Evolutionary conservation across 1,284 basidiomycete species (phyloP).

Genomic region (Prillingera fragicola): DNA sequence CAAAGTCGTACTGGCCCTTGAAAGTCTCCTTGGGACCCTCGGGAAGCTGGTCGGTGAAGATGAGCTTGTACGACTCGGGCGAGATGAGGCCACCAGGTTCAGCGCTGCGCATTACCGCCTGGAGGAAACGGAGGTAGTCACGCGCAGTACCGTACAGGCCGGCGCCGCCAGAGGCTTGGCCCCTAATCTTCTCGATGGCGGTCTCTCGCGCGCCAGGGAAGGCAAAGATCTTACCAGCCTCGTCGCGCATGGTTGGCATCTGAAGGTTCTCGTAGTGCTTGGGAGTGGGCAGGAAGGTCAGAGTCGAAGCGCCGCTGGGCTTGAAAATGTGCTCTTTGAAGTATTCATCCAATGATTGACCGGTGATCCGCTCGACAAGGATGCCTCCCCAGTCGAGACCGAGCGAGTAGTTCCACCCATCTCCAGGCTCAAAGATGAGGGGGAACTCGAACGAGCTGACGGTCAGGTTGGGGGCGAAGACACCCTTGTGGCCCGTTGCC

Average conservation of each 20-base stretch:
- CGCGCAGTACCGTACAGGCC: conserved; percentile 35
- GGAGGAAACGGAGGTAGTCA: conserved; percentile 36
- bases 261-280: conserved; percentile 10
- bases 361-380: conserved; percentile 33
- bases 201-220: conserved; percentile 12
- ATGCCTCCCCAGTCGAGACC: conserved; percentile 43
- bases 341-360: conserved; percentile 32
- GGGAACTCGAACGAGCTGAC: conserved; percentile 19
- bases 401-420: conserved; percentile 26
- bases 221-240: conserved; percentile 1
- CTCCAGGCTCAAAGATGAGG: conserved; percentile 33
- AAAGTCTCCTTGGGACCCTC: conserved; percentile 11
- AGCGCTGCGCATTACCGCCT: conserved; percentile 22
- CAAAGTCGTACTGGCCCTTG: conserved; percentile 11
- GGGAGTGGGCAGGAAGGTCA: conserved; percentile 28
- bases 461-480: conserved; percentile 17
- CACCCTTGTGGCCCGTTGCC: not conserved
- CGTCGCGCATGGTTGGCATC: conserved; percentile 3
- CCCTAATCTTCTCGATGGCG: conserved; percentile 65
- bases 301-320: conserved; percentile 25
- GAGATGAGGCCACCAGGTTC: conserved; percentile 15
- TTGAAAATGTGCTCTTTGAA: conserved; percentile 37
- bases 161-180: conserved; percentile 32
- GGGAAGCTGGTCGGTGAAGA: conserved; percentile 23
- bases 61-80: conserved; percentile 13